phyloP scores from a whole-genome alignment of 208 protist species.

The Acanthamoeba lenticulata region DNA sequence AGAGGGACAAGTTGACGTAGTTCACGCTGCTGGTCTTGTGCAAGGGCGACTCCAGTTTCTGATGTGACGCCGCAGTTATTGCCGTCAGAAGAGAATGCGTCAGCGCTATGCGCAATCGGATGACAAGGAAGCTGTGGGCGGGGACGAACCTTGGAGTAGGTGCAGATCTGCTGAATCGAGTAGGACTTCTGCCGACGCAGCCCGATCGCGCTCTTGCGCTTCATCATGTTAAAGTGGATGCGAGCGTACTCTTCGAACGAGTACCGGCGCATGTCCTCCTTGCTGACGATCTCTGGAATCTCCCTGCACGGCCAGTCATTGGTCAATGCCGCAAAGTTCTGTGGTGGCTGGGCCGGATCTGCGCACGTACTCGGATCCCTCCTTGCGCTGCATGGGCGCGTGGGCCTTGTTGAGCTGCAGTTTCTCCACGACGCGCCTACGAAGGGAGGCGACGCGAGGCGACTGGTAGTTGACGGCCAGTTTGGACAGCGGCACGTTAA shows the following conservation, averaged over 20 bases:
- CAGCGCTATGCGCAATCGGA: too few species aligned
- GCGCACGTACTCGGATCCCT: not conserved
- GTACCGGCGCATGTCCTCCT: not conserved
- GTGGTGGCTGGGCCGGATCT: too few species aligned
- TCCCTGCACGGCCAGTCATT: not conserved
- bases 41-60: not conserved
- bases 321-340: too few species aligned
- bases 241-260: not conserved
- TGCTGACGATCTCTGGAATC: not conserved
- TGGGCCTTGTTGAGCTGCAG: not conserved
- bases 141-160: not conserved
- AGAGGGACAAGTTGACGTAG: not conserved
- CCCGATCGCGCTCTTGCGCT: not conserved
- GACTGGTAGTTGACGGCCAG: not conserved
- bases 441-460: not conserved
- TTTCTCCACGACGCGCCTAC: not conserved
- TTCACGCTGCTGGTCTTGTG: constrained; percentile 22
- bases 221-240: not conserved
- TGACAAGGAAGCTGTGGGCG: not conserved
- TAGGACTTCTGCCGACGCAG: not conserved
- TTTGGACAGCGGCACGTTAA: not conserved
- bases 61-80: not conserved
- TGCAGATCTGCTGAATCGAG: not conserved
- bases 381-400: not conserved
- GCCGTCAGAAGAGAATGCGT: too few species aligned